Percentiles rank a stretch among this genome's conserved stretches.
These are phyloP conservation scores for Coccomyxa sp. DNA, from an alignment of 139 green algal species.

Conservation along the genomic window DNA sequence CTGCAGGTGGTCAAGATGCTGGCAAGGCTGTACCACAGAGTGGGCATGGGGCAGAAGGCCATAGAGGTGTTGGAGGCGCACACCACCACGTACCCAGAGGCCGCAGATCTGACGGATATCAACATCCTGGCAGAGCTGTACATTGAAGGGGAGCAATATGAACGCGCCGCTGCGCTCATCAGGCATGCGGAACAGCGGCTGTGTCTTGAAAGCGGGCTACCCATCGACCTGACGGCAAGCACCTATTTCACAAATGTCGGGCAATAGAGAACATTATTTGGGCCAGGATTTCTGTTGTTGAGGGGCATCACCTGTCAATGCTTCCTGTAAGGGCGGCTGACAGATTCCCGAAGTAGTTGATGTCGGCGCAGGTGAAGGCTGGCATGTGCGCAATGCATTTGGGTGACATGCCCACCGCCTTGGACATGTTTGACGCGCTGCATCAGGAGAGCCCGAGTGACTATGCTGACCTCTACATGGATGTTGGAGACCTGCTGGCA, in stretches of 20 bases:
- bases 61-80: conserved; percentile 44
- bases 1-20: conserved; percentile 51
- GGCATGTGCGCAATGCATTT: conserved; percentile 55
- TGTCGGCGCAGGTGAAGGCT: conserved; percentile 26
- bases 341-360: too few relatives aligned
- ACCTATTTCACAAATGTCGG: background rate
- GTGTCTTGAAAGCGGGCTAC: conserved; percentile 34
- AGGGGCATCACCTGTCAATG: too few relatives aligned
- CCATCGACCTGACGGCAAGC: conserved; percentile 58
- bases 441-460: conserved; percentile 33
- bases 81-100: conserved; percentile 33
- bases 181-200: conserved; percentile 35
- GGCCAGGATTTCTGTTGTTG: too few relatives aligned
- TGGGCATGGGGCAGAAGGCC: conserved; percentile 41
- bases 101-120: conserved; percentile 70
- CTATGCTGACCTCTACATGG: conserved; percentile 62
- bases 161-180: conserved; percentile 48
- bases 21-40: conserved; percentile 60
- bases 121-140: conserved; percentile 88
- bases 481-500: conserved; percentile 32
- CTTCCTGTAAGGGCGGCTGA: too few relatives aligned
- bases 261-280: too few relatives aligned
- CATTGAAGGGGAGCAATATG: conserved; percentile 41
- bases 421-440: conserved; percentile 23
- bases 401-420: conserved; percentile 29